phyloP scores from a whole-genome alignment of 192 early-diverging fungal species.

The Bifiguratus adelaidae region DNA sequence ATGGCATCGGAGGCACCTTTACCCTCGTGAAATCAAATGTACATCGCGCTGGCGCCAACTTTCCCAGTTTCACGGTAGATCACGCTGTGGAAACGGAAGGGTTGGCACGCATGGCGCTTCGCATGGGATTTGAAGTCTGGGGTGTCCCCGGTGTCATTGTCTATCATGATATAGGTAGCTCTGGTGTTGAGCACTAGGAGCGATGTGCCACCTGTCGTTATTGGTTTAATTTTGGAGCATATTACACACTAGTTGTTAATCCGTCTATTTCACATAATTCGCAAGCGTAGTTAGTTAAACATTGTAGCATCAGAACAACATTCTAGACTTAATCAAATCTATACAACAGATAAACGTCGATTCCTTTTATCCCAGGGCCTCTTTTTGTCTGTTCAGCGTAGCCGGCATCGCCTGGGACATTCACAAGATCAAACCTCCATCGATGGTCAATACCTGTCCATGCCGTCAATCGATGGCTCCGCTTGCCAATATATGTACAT shows the following conservation, averaged over 20 bases:
- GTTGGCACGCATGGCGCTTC: constrained; percentile 49
- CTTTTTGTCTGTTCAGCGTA: too few species aligned
- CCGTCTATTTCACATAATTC: too few species aligned
- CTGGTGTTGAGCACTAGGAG: not conserved
- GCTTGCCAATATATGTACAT: not conserved
- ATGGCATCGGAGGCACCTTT: constrained; percentile 51
- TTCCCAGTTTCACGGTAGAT: constrained; percentile 42
- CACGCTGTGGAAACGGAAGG: constrained; percentile 55
- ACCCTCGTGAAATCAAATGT: constrained; percentile 42
- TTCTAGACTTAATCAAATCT: too few species aligned
- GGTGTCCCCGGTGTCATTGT: constrained; percentile 44
- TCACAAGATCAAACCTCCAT: too few species aligned
- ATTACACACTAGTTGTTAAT: too few species aligned
- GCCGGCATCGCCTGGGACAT: too few species aligned
- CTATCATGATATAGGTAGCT: constrained; percentile 40
- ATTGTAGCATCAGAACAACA: too few species aligned
- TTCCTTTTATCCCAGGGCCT: too few species aligned
- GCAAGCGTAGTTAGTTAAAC: too few species aligned
- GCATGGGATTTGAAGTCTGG: constrained; percentile 41
- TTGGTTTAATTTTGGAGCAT: not conserved
- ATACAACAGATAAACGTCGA: too few species aligned
- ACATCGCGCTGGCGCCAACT: constrained; percentile 47
- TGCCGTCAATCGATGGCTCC: too few species aligned
- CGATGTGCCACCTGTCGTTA: not conserved
- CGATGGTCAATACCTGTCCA: too few species aligned